Conservation (phyloP, 2,329 filamentous ascomycete species). For the Blastomyces emzantsi region DNA sequence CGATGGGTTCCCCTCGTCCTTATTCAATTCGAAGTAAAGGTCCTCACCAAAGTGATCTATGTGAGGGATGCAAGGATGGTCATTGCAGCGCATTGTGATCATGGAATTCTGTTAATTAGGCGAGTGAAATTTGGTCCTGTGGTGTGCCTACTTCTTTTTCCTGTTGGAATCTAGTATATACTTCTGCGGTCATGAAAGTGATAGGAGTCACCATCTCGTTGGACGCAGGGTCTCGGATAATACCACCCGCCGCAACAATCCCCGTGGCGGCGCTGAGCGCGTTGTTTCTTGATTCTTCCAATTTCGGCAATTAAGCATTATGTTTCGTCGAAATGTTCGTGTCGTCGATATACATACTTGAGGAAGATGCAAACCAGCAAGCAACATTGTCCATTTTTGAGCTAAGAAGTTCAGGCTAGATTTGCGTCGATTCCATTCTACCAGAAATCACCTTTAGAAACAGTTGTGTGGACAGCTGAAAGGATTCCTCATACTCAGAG, state of each 20-base stretch:
- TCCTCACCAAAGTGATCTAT: conserved; percentile 23
- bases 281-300: neutral
- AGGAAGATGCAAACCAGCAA: neutral
- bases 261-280: neutral
- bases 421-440: too few relatives aligned
- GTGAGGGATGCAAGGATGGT: conserved; percentile 29
- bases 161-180: neutral
- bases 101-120: neutral
- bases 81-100: conserved; percentile 15
- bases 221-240: neutral
- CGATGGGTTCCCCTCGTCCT: conserved; percentile 19
- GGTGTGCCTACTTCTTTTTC: neutral
- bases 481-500: too few relatives aligned
- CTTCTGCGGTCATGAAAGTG: neutral
- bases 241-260: neutral
- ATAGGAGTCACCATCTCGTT: neutral
- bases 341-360: neutral
- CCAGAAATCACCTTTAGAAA: too few relatives aligned
- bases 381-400: neutral
- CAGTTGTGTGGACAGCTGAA: too few relatives aligned
- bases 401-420: too few relatives aligned
- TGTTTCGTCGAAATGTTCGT: too few relatives aligned
- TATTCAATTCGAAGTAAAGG: conserved; percentile 17
- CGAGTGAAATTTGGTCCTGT: neutral
- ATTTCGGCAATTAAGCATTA: neutral